A percentile compares a stretch with the other conserved stretches of the same genome.
phyloP scores from a whole-genome alignment of 345 rosid species.

The Populus euphratica region DNA sequence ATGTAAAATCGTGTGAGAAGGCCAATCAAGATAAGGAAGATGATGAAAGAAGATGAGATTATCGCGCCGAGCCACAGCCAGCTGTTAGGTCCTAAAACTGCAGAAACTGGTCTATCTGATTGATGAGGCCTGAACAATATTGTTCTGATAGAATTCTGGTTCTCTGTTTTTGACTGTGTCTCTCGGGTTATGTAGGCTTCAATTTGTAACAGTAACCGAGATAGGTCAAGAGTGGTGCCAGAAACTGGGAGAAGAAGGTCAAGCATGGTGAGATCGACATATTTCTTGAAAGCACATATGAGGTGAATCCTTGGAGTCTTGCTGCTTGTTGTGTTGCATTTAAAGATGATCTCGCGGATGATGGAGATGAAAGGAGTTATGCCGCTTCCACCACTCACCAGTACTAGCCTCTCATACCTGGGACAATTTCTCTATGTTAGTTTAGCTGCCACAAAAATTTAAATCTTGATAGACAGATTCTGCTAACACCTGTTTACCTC shows the following conservation, averaged over 20 bases:
- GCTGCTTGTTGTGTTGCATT: slow-evolving; percentile 1
- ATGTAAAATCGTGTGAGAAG: slow-evolving; percentile 16
- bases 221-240: slow-evolving; percentile 10
- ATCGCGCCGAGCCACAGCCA: slow-evolving; percentile 24
- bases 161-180: not conserved
- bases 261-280: slow-evolving; percentile 15
- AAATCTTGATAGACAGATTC: not conserved
- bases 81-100: slow-evolving; percentile 20
- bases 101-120: slow-evolving; percentile 14
- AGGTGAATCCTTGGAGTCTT: slow-evolving; percentile 15
- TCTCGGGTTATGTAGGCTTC: slow-evolving; percentile 26
- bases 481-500: slow-evolving; percentile 8
- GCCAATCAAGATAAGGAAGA: slow-evolving; percentile 21
- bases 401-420: slow-evolving; percentile 23
- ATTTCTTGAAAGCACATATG: slow-evolving; percentile 24
- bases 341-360: slow-evolving; percentile 14
- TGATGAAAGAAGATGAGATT: slow-evolving; percentile 22
- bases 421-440: not conserved
- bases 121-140: slow-evolving; percentile 18
- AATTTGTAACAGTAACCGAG: slow-evolving; percentile 17
- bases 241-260: slow-evolving; percentile 26
- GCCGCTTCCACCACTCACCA: slow-evolving; percentile 32
- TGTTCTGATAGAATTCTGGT: not conserved
- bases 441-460: not conserved
- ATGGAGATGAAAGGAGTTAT: slow-evolving; percentile 31